A percentile compares a stretch with the other conserved stretches of the same genome.
These are phyloP conservation scores for Fonsecaea nubica DNA, from an alignment of 2,329 filamentous ascomycete species.

Conservation along the genomic window DNA sequence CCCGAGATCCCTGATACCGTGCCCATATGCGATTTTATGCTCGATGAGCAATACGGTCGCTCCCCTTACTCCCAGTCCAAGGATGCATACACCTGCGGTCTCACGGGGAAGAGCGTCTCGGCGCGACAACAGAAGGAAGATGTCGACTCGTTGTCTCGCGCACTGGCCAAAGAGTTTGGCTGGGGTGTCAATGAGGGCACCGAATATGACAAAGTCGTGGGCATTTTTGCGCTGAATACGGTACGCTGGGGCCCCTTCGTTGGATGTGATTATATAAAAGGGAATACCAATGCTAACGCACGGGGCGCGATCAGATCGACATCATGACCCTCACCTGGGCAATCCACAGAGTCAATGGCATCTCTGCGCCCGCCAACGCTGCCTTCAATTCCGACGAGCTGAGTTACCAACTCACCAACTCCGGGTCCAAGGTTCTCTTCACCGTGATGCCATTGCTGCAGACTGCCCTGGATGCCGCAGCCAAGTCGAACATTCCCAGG, in stretches of 20 bases:
- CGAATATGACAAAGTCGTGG: slow-evolving; percentile 82
- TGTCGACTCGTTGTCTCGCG: slow-evolving; percentile 71
- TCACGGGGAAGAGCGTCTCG: slow-evolving; percentile 72
- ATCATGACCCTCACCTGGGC: slow-evolving; percentile 76
- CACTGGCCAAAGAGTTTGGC: slow-evolving; percentile 72
- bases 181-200: slow-evolving; percentile 73
- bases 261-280: not conserved
- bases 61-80: slow-evolving; percentile 66
- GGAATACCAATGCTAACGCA: not conserved
- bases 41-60: slow-evolving; percentile 73
- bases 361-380: slow-evolving; percentile 76
- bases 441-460: slow-evolving; percentile 72
- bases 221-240: slow-evolving; percentile 79
- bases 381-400: slow-evolving; percentile 74
- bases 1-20: slow-evolving; percentile 73
- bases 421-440: slow-evolving; percentile 72
- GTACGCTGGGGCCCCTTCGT: slow-evolving; percentile 53
- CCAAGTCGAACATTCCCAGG: slow-evolving; percentile 66
- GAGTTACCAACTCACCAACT: slow-evolving; percentile 73
- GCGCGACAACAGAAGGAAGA: slow-evolving; percentile 68
- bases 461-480: slow-evolving; percentile 68
- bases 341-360: slow-evolving; percentile 74
- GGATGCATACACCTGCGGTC: slow-evolving; percentile 77
- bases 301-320: slow-evolving; percentile 60
- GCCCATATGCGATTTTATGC: slow-evolving; percentile 77